Evolutionary conservation across 257 asterid species (phyloP), one percentile per base, ranked within the genome.

Genomic region (Plectranthus barbatus): DNA sequence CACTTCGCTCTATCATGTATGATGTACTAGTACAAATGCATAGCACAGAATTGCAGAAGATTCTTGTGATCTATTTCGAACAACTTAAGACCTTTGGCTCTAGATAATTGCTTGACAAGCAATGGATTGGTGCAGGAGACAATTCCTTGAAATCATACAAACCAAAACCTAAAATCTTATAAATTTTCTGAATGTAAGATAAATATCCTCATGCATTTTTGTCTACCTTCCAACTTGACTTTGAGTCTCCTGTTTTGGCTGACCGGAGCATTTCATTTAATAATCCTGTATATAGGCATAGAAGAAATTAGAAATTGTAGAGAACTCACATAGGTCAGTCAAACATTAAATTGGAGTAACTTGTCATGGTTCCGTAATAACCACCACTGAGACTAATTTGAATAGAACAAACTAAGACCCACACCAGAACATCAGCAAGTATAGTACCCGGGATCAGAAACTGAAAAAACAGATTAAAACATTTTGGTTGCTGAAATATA

Each of bases 261-360:
- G 96, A 85, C 62, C 97, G 91, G 72, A 92, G 97, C 99, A 92
- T 92, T 83, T 92, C 99, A 68, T 77, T 66, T 46, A 92, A 73
- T 67, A 92, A 78, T 72, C 99, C 99, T 92, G 92, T 66, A 75
- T 42, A 55, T 44, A 19, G 55, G 59, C 66, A 71, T 36, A 45
- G 56, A 36, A 71, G 31, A 37, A 33, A 45, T 40, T 57, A 68
- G 68, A 48, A 69, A 64, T 11, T 15, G 54, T 29, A 60, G 41
- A 9, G 40, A 56, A 60, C 47, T 49, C 50, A 46, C 59, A 46
- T 13, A 41, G 34, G 45, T 20, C 60, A 37, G 45, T 20, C 60
- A 37, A 31, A 64, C 9, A 48, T 21, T 7, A 53, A 44, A 50
- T 6, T 7, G 34, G 17, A 53, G 39, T 41, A 56, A 45, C 51